These are phyloP conservation scores for Citrus maxima DNA, from an alignment of 345 rosid species.

Conservation along the genomic window DNA sequence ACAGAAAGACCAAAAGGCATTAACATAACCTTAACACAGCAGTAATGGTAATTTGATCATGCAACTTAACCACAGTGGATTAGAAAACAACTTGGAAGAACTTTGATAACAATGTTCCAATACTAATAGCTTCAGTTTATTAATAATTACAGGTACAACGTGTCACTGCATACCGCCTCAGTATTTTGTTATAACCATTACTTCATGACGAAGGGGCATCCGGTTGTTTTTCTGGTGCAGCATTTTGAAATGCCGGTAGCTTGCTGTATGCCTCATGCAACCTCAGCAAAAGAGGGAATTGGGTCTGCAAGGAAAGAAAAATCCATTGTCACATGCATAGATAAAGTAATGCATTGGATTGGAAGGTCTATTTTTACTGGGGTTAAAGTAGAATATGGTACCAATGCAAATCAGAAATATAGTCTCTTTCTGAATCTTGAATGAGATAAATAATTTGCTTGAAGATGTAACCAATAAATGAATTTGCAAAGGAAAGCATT, in stretches of 20 bases:
- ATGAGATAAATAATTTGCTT: not conserved
- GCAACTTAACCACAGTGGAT: not conserved
- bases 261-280: conserved; percentile 55
- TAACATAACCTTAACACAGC: not conserved
- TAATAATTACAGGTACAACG: not conserved
- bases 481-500: conserved; percentile 10
- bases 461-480: not conserved
- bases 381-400: not conserved
- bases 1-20: not conserved
- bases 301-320: conserved; percentile 32
- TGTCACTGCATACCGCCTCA: not conserved
- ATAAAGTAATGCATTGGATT: too few relatives aligned
- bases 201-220: conserved; percentile 30
- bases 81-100: not conserved
- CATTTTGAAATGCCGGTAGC: conserved; percentile 42
- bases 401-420: not conserved
- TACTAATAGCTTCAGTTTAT: not conserved
- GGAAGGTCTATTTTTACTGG: too few relatives aligned
- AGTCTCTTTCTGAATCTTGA: not conserved
- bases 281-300: conserved; percentile 56
- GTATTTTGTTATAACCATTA: not conserved
- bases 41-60: not conserved
- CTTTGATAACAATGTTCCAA: not conserved
- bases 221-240: conserved; percentile 45
- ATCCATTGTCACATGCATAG: too few relatives aligned